Evolutionary conservation across 352 stramenopile genomes (phyloP).

Genomic region (Pythium myriotylum): DNA sequence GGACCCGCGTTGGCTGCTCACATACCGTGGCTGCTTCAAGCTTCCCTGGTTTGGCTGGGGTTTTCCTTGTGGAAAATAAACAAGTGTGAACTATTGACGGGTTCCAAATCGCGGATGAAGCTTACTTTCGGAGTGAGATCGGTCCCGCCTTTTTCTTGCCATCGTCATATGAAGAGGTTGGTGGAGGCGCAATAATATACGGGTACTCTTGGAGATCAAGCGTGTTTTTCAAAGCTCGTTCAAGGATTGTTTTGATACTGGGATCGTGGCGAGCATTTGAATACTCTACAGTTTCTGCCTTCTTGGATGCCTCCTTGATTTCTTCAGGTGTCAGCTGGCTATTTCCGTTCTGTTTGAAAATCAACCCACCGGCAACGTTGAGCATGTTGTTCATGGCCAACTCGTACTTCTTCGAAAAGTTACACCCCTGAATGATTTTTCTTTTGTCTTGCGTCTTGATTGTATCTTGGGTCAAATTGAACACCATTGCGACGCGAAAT

Average conservation of each 20-base stretch:
- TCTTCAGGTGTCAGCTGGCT: constrained; percentile 56
- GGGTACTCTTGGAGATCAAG: constrained; percentile 74
- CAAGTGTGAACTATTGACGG: too few relatives aligned
- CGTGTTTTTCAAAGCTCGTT: constrained; percentile 61
- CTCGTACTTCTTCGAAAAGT: constrained; percentile 73
- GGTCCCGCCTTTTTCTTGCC: constrained; percentile 60
- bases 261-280: constrained; percentile 81
- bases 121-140: constrained; percentile 78
- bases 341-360: constrained; percentile 77
- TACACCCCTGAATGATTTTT: constrained; percentile 84
- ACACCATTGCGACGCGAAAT: constrained; percentile 92
- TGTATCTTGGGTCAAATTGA: constrained; percentile 91
- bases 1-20: neutral
- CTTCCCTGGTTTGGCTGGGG: constrained; percentile 15
- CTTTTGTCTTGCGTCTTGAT: constrained; percentile 88
- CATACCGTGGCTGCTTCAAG: constrained; percentile 6
- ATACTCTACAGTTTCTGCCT: constrained; percentile 67
- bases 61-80: too few relatives aligned
- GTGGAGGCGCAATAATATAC: constrained; percentile 80
- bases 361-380: constrained; percentile 42
- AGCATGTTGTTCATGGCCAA: constrained; percentile 69
- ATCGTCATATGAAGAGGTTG: constrained; percentile 35
- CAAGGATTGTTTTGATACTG: constrained; percentile 64
- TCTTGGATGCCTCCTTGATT: constrained; percentile 68
- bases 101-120: too few relatives aligned